Conservation (phyloP, 192 early-diverging fungal genomes). For the Coemansia sp. region DNA sequence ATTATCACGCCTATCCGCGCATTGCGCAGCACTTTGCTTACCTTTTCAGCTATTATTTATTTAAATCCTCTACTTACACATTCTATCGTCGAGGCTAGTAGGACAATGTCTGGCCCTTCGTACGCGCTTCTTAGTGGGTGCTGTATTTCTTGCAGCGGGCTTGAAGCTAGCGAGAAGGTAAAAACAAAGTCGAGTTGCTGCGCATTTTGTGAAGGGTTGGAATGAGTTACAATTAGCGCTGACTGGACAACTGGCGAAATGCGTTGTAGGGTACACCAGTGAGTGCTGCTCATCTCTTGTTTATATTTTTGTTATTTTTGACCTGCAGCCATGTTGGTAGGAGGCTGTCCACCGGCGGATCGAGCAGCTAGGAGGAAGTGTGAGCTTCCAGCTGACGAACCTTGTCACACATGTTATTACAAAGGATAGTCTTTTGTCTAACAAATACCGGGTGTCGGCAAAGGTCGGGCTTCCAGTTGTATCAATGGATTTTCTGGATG, state of each 20-base stretch:
- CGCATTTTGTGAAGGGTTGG: neutral
- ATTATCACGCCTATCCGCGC: neutral
- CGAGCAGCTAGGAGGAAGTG: slow-evolving; percentile 36
- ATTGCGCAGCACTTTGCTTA: neutral
- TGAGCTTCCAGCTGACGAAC: slow-evolving; percentile 42
- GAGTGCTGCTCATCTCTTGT: slow-evolving; percentile 1
- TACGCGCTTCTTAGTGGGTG: slow-evolving; percentile 30
- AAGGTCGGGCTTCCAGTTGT: slow-evolving; percentile 44
- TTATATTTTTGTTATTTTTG: neutral
- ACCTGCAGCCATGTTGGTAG: slow-evolving; percentile 12
- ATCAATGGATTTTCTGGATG: slow-evolving; percentile 36
- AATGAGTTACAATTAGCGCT: neutral
- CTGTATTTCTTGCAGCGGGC: slow-evolving; percentile 51
- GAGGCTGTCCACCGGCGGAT: slow-evolving; percentile 30
- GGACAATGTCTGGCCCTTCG: slow-evolving; percentile 9
- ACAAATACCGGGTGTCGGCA: slow-evolving; percentile 44
- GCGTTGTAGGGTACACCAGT: neutral
- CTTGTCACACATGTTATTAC: slow-evolving; percentile 43
- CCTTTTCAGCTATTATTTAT: slow-evolving; percentile 8
- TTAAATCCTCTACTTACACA: slow-evolving; percentile 8
- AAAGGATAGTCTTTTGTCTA: slow-evolving; percentile 23
- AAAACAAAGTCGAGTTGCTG: neutral
- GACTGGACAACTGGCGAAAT: neutral
- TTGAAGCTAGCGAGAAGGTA: slow-evolving; percentile 45
- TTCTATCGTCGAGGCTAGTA: neutral